phyloP scores from a whole-genome alignment of 495 filamentous ascomycete species.

The Copromyces sp. region DNA sequence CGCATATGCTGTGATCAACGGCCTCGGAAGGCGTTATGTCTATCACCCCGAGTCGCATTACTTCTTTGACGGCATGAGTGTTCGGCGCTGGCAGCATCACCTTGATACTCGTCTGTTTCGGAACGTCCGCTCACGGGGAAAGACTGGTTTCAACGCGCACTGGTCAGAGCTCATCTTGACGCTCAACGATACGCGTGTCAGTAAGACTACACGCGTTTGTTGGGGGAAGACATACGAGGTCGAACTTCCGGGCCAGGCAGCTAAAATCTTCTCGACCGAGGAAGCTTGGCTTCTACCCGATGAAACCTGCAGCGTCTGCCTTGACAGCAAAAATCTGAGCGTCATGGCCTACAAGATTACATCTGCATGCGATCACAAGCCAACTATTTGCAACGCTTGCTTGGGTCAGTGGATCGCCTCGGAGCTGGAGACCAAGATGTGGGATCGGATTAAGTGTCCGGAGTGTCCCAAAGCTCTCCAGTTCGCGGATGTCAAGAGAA shows the following conservation, averaged over 20 bases:
- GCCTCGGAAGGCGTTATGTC: conserved; percentile 24
- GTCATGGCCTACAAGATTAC: conserved; percentile 28
- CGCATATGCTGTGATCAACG: conserved; percentile 19
- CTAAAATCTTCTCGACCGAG: conserved; percentile 19
- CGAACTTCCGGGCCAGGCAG: conserved; percentile 18
- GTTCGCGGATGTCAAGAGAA: conserved; percentile 23
- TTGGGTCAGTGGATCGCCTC: conserved; percentile 25
- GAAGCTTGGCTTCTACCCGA: conserved; percentile 28
- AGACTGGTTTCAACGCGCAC: conserved; percentile 10
- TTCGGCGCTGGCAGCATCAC: conserved; percentile 1
- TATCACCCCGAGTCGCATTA: conserved; percentile 13
- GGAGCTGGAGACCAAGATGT: conserved; percentile 20
- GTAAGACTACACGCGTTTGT: conserved; percentile 6
- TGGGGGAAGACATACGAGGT: conserved; percentile 24
- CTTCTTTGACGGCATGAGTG: conserved; percentile 1
- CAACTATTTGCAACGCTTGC: conserved; percentile 27
- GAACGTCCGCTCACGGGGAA: conserved; percentile 10
- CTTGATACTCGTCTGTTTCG: conserved; percentile 9
- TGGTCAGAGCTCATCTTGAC: conserved; percentile 17
- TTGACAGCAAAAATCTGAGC: conserved; percentile 25
- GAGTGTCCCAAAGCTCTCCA: conserved; percentile 28
- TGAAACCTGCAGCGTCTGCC: conserved; percentile 28
- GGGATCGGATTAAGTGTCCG: conserved; percentile 30
- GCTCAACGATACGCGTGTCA: conserved; percentile 7
- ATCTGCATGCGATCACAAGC: conserved; percentile 22